Conservation (phyloP, 2,329 filamentous ascomycete genomes). For the Cryphonectria parasitica region DNA sequence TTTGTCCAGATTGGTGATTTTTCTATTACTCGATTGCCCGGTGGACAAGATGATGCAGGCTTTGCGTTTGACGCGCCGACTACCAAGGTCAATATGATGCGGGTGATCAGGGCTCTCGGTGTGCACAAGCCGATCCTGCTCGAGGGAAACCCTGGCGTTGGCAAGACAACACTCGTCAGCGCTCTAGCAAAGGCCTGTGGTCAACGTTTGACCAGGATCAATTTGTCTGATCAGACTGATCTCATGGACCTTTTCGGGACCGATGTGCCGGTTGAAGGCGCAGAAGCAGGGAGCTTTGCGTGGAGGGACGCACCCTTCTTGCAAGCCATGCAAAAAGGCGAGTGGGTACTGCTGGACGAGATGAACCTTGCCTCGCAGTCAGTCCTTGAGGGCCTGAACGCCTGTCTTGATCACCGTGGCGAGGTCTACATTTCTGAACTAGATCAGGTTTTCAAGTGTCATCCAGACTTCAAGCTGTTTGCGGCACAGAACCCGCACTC, state of each 20-base stretch:
- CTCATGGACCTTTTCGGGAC: conserved; percentile 97
- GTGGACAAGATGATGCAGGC: conserved; percentile 55
- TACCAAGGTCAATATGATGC: conserved; percentile 86
- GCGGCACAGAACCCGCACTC: conserved; percentile 98
- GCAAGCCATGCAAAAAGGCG: conserved; percentile 92
- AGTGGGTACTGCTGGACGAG: conserved; percentile 96
- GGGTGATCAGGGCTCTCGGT: conserved; percentile 86
- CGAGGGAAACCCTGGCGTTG: conserved; percentile 96
- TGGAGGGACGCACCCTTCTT: conserved; percentile 97
- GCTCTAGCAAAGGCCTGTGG: conserved; percentile 82
- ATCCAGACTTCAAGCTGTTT: conserved; percentile 90
- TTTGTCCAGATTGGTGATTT: conserved; percentile 76
- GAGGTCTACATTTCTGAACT: conserved; percentile 95
- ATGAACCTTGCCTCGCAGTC: conserved; percentile 99
- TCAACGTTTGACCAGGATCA: conserved; percentile 86
- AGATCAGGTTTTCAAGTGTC: conserved; percentile 89
- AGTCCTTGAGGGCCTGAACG: conserved; percentile 93
- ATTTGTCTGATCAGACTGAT: conserved; percentile 96
- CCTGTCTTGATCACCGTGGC: conserved; percentile 93
- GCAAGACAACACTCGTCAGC: conserved; percentile 91
- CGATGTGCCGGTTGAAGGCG: conserved; percentile 94
- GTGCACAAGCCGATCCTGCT: conserved; percentile 89
- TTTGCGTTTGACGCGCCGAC: conserved; percentile 90
- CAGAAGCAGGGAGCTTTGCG: conserved; percentile 84
- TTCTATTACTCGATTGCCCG: conserved; percentile 58